These are phyloP conservation scores for Entrophospora sp. DNA, from an alignment of 192 early-diverging fungal genomes.

Conservation along the genomic window DNA sequence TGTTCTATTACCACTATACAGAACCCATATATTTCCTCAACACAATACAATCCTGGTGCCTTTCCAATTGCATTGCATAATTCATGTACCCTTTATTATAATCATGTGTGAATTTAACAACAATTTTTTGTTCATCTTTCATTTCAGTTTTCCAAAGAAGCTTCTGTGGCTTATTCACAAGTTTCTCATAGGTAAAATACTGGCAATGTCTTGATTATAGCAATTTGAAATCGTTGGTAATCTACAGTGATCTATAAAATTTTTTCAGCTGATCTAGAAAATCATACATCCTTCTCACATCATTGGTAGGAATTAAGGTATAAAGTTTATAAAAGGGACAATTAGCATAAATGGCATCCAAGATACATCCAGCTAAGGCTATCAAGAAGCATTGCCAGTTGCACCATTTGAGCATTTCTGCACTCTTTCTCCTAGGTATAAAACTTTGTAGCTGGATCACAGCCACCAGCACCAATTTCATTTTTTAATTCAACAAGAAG, in stretches of 20 bases:
- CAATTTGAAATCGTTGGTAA: too few relatives aligned
- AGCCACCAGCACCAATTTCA: neutral
- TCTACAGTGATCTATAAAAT: neutral
- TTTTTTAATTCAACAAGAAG: slow-evolving; percentile 2
- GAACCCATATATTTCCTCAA: neutral
- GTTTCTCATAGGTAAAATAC: neutral
- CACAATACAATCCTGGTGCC: neutral
- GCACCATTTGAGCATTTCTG: neutral
- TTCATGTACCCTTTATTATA: neutral
- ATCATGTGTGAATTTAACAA: neutral
- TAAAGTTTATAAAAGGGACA: too few relatives aligned
- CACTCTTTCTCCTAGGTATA: neutral
- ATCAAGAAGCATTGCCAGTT: slow-evolving; percentile 1
- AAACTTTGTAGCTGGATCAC: slow-evolving; percentile 7
- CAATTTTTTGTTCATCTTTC: neutral
- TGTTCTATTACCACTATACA: neutral
- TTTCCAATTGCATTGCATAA: neutral
- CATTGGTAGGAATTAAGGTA: too few relatives aligned
- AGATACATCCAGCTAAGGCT: slow-evolving; percentile 11
- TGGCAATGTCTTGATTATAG: too few relatives aligned
- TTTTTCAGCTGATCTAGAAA: neutral
- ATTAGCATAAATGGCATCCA: too few relatives aligned
- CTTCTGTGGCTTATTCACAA: slow-evolving; percentile 2
- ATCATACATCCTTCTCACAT: too few relatives aligned
- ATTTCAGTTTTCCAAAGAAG: neutral